These are phyloP conservation scores for Coemansia javaensis DNA, from an alignment of 192 early-diverging fungal species.

Conservation along the genomic window DNA sequence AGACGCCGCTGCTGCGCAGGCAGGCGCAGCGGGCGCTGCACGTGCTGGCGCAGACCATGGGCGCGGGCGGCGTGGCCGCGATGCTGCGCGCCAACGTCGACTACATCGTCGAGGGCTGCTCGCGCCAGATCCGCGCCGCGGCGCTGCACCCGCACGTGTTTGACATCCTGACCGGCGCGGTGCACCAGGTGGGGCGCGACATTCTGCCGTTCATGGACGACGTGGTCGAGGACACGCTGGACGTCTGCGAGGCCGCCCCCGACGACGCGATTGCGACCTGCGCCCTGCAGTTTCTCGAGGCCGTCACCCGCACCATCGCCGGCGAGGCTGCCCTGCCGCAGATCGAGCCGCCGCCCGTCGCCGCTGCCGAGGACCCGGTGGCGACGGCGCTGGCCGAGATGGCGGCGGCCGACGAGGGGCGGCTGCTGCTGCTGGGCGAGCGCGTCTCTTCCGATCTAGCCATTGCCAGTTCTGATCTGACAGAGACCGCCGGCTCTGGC, in stretches of 20 bases:
- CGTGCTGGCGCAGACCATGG: slow-evolving; percentile 11
- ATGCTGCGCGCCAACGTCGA: slow-evolving; percentile 36
- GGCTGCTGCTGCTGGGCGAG: slow-evolving; percentile 1
- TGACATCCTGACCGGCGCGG: slow-evolving; percentile 19
- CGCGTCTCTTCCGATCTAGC: background rate
- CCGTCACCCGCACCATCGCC: slow-evolving; percentile 21
- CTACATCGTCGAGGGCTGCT: slow-evolving; percentile 43
- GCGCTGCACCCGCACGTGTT: slow-evolving; percentile 27
- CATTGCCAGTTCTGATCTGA: background rate
- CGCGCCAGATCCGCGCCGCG: slow-evolving; percentile 30
- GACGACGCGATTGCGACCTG: slow-evolving; percentile 3
- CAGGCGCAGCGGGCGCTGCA: slow-evolving; percentile 17
- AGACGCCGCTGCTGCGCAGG: slow-evolving; percentile 10
- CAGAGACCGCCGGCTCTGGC: too few species aligned
- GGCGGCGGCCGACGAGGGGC: slow-evolving; percentile 9
- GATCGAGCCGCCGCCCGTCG: background rate
- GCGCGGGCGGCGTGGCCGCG: slow-evolving; percentile 1
- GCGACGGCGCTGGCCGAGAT: slow-evolving; percentile 19
- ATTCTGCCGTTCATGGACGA: slow-evolving; percentile 43
- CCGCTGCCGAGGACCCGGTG: slow-evolving; percentile 17
- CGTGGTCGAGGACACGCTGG: slow-evolving; percentile 41
- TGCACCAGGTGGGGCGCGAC: slow-evolving; percentile 16
- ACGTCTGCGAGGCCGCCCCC: slow-evolving; percentile 24
- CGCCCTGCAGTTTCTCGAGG: slow-evolving; percentile 30
- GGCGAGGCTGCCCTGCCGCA: background rate